Evolutionary conservation across 2,329 filamentous ascomycete species (phyloP), one percentile per base, ranked within the genome.

Genomic region (Didymella lethalis): DNA sequence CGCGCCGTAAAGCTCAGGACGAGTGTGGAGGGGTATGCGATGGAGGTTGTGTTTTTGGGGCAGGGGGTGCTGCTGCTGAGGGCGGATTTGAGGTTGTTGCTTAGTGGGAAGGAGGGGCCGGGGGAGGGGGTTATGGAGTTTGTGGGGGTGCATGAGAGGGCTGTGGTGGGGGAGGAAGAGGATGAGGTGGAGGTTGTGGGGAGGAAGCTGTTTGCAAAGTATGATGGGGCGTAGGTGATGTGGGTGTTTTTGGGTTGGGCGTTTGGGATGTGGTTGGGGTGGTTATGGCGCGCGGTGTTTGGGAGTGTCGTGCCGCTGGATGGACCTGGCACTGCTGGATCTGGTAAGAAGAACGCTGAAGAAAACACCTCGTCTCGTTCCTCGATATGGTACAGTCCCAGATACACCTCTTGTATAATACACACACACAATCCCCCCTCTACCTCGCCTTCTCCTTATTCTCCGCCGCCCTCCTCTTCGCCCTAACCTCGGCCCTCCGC

Each of bases 401-500:
- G 20, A 25, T 14, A 41, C 38, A 41, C 18, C 38, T 41, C 38
- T 41, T 41, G 18, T 41, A 41, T 14, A 41, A 41, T 41, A 44
- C 56, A 54, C 25, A 49, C 20, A 29, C 46, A 26, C 12, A 16
- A 48, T 23, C 44, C 23, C 10, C 23, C 10, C 23, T 53, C 49
- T 75, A 75, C 63, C 70, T 68, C 53, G 81, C 82, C 71, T 84
- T 84, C 64, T 91, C 92, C 78, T 89, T 91, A 66, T 91, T 88
- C 81, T 93, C 91, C 34, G 88, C 88, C 50, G 90, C 88, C 65
- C 90, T 86, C 80, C 88, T 90, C 88, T 96, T 97, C 69, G 93
- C 92, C 70, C 91, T 85, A 51, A 97, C 88, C 81, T 96, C 90
- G 16, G 90, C 91, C 77, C 86, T 88, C 78, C 95, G 87, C 77